These are phyloP conservation scores for Apiotrichum akiyoshidainum DNA, from an alignment of 1,284 basidiomycete species.

Conservation along the genomic window DNA sequence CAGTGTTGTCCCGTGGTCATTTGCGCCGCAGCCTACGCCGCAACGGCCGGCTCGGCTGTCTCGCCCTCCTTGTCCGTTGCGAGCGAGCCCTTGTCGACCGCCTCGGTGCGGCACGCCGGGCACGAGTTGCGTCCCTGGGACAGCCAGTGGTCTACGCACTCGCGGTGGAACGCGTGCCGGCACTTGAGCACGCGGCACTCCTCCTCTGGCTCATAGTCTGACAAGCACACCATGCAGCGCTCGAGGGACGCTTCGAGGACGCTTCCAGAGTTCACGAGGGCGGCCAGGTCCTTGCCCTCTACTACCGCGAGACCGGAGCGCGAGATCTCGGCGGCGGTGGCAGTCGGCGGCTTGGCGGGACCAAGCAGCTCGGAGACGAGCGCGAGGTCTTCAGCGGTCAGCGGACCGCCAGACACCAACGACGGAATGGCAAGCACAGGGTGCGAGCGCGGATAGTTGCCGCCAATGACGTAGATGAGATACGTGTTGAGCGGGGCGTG, in stretches of 20 bases:
- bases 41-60: not conserved
- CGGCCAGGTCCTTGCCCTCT: conserved; percentile 57
- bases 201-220: conserved; percentile 71
- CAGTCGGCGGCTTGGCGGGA: conserved; percentile 61
- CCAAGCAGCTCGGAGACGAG: conserved; percentile 59
- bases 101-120: conserved; percentile 64
- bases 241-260: conserved; percentile 74
- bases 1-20: too few species aligned
- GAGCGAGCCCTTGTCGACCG: not conserved
- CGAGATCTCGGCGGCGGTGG: conserved; percentile 73
- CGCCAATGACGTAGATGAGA: conserved; percentile 57
- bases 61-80: conserved; percentile 23
- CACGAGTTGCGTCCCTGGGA: conserved; percentile 81
- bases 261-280: conserved; percentile 60
- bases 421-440: conserved; percentile 73
- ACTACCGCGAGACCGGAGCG: conserved; percentile 72
- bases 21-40: too few species aligned
- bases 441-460: conserved; percentile 79
- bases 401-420: conserved; percentile 57
- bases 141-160: conserved; percentile 81
- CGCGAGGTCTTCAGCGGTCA: conserved; percentile 63
- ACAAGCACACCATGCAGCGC: conserved; percentile 67
- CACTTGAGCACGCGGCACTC: conserved; percentile 74
- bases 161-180: conserved; percentile 77
- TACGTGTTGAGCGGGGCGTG: conserved; percentile 39